Evolutionary conservation across 768 basidiomycete genomes (phyloP).

Genomic region (Vararia minispora): DNA sequence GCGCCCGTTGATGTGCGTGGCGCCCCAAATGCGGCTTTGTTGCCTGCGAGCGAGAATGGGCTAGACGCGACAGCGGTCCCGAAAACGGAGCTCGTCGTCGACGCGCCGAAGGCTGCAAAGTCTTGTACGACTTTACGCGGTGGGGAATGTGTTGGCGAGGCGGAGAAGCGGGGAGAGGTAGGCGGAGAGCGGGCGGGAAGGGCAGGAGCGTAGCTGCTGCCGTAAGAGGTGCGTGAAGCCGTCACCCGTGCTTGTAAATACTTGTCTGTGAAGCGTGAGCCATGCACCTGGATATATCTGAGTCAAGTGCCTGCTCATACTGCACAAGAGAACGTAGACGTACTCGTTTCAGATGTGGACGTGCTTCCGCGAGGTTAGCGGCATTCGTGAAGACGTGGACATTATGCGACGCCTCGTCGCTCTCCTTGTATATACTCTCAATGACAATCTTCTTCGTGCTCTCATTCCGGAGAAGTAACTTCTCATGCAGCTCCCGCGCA

Average conservation of each 20-base stretch:
- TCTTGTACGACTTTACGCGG: constrained; percentile 83
- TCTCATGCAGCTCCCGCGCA: constrained; percentile 88
- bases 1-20: constrained; percentile 36
- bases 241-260: constrained; percentile 70
- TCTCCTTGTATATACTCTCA: constrained; percentile 92
- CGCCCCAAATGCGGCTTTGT: constrained; percentile 78
- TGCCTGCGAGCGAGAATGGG: constrained; percentile 68
- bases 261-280: constrained; percentile 96
- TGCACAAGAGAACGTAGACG: constrained; percentile 15
- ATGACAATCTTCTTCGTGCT: constrained; percentile 95
- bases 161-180: constrained; percentile 24
- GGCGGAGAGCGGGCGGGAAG: constrained; percentile 31
- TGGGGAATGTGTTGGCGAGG: constrained; percentile 40
- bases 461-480: constrained; percentile 82
- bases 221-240: constrained; percentile 37
- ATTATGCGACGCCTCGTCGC: constrained; percentile 82
- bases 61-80: constrained; percentile 75
- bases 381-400: constrained; percentile 77
- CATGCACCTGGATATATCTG: constrained; percentile 55
- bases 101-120: constrained; percentile 77
- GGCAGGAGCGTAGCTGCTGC: constrained; percentile 41
- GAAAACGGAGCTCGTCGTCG: constrained; percentile 67
- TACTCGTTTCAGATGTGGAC: constrained; percentile 73
- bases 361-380: constrained; percentile 56
- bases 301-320: background rate